Evolutionary conservation across 805 yeast genomes (phyloP).

Genomic region (Candida sonorensis): DNA sequence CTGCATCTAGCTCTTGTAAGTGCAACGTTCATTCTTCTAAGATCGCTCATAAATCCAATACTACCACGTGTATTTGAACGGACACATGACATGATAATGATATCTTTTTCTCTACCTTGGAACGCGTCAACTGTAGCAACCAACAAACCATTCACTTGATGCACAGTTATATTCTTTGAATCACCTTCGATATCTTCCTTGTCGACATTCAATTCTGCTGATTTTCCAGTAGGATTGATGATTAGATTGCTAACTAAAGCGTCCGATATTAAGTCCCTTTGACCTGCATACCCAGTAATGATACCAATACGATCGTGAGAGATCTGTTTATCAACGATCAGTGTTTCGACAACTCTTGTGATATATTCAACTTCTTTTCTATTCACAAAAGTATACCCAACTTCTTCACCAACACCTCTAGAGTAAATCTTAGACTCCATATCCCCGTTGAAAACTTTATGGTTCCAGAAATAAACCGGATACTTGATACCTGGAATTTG

Average conservation of each 20-base stretch:
- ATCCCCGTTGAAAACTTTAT: conserved; percentile 32
- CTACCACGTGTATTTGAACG: conserved; percentile 50
- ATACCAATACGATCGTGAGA: conserved; percentile 49
- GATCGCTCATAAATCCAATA: conserved; percentile 58
- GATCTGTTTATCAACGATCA: conserved; percentile 50
- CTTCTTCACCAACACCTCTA: conserved; percentile 29
- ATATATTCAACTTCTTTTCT: too few species aligned
- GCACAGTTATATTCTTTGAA: conserved; percentile 37
- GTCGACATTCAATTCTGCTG: conserved; percentile 47
- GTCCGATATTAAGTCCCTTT: conserved; percentile 54
- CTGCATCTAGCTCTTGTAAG: conserved; percentile 65
- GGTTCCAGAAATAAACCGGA: conserved; percentile 59
- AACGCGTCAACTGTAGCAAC: conserved; percentile 77
- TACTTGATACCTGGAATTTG: conserved; percentile 37
- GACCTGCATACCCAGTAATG: conserved; percentile 74
- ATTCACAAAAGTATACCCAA: conserved; percentile 62
- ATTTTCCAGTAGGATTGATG: conserved; percentile 47
- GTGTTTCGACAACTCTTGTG: conserved; percentile 39
- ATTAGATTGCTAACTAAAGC: conserved; percentile 41
- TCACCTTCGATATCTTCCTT: conserved; percentile 50
- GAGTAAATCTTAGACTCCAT: conserved; percentile 41
- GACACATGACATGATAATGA: conserved; percentile 72
- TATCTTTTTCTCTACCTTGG: conserved; percentile 87
- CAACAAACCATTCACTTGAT: conserved; percentile 37
- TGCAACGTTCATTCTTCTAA: conserved; percentile 63